phyloP scores from a whole-genome alignment of 345 rosid genomes.

The Clausena lansium region DNA sequence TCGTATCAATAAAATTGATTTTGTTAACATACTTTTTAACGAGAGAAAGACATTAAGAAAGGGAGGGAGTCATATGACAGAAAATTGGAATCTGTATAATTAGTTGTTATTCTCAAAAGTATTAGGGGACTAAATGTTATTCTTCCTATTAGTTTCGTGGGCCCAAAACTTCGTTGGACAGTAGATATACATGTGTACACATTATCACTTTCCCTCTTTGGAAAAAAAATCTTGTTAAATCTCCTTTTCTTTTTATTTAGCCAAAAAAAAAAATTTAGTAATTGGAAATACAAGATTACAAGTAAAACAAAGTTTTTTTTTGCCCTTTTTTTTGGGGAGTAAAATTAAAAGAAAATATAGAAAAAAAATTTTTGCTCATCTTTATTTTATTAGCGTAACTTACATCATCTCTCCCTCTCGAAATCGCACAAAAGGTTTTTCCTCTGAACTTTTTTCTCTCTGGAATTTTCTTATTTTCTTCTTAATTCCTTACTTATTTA shows the following conservation, averaged over 20 bases:
- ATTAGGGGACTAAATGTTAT: not conserved
- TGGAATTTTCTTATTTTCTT: not conserved
- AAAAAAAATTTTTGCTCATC: not conserved
- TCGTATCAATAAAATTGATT: too few species aligned
- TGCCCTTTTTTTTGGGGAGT: too few species aligned
- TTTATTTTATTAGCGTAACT: not conserved
- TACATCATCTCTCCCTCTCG: not conserved
- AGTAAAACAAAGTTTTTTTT: not conserved
- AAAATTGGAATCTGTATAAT: too few species aligned
- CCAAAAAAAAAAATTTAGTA: not conserved
- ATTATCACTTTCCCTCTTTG: not conserved
- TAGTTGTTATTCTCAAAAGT: not conserved
- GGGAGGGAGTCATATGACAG: not conserved
- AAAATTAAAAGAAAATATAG: not conserved
- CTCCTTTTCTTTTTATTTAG: not conserved
- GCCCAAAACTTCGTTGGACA: not conserved
- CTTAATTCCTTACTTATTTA: not conserved
- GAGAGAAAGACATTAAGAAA: too few species aligned
- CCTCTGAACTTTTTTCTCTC: not conserved
- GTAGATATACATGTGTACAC: not conserved
- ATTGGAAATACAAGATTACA: not conserved
- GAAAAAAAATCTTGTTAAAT: not conserved
- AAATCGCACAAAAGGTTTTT: slow-evolving; percentile 4
- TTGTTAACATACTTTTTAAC: too few species aligned
- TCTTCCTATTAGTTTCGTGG: not conserved